Evolutionary conservation across 2,329 filamentous ascomycete species (phyloP), one percentile per base, ranked within the genome.

Genomic region (Aspergillus udagawae): DNA sequence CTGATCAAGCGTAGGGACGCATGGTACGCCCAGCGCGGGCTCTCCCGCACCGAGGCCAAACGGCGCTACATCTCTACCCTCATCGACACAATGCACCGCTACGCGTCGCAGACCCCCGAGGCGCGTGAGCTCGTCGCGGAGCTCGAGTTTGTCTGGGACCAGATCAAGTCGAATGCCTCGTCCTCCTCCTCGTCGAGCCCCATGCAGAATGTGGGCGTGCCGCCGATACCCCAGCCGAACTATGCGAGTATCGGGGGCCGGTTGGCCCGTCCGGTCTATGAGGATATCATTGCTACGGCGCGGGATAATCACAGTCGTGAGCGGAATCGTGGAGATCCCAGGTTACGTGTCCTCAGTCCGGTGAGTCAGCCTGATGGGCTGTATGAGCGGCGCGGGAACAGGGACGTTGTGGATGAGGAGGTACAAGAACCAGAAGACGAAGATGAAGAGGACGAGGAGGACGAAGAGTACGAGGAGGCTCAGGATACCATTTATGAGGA

Each of bases 121-220:
- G 91, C 91, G 7, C 84, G 88, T 58, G 92, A 96, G 75, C 82
- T 99, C 42, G 92, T 97, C 41, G 83, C 87, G 9, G 94, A 99
- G 74, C 84, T 99, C n/a, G 94, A 99, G 76, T 99, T 97, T 68
- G 93, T 99, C 42, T 99, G 94, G 94, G 92, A 97, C 66, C 94
- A 97, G 73, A 93, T 99, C 66, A 96, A 94, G 74, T 89, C 88
- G 65, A 97, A 93, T 67, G 85, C 81, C 8, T 74, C 85, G 10
- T 85, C 88, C 3, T 85, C 83, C 20, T 86, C 87, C 42, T 66
- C 65, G 41, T 71, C 68, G 7, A 68, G 68, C 44, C 70, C 70
- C 4, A 52, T 70, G 12, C 69, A 72, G 55, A 58, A 65, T 14
- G 61, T 68, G 9, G 68, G 66, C 21, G 65, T 72, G 23, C 67